phyloP scores from a whole-genome alignment of 2,329 filamentous ascomycete genomes.

The Cercospora sp. region DNA sequence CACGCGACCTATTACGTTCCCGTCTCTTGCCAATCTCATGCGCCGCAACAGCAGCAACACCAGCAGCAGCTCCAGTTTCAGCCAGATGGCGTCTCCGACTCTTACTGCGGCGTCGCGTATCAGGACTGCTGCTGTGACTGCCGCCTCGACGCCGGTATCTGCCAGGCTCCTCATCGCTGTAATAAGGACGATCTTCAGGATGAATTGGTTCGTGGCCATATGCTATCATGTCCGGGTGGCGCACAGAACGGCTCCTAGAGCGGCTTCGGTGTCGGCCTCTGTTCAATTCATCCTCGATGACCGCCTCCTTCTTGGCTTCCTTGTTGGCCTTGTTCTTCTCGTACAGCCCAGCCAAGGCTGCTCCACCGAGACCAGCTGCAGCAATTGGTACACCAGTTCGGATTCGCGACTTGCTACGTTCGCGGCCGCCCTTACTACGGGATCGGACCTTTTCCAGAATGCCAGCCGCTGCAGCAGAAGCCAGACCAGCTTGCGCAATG shows the following conservation, averaged over 20 bases:
- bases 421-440: constrained; percentile 56
- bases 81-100: constrained; percentile 55
- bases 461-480: constrained; percentile 63
- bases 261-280: constrained; percentile 31
- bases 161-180: constrained; percentile 45
- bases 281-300: constrained; percentile 40
- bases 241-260: constrained; percentile 39
- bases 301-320: constrained; percentile 51
- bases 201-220: constrained; percentile 65
- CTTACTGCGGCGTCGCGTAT: constrained; percentile 39
- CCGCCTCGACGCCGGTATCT: constrained; percentile 47
- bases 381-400: constrained; percentile 61
- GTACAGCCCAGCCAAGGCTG: constrained; percentile 62
- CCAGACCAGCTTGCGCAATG: constrained; percentile 63
- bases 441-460: constrained; percentile 59
- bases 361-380: constrained; percentile 61
- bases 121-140: constrained; percentile 44
- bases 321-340: constrained; percentile 64
- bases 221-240: constrained; percentile 58
- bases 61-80: constrained; percentile 59
- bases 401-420: constrained; percentile 57
- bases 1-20: constrained; percentile 53
- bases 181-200: constrained; percentile 51
- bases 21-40: constrained; percentile 59
- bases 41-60: constrained; percentile 58